Base-by-base conservation (phyloP, 345 rosid genomes). In the Salix suchowensis region DNA sequence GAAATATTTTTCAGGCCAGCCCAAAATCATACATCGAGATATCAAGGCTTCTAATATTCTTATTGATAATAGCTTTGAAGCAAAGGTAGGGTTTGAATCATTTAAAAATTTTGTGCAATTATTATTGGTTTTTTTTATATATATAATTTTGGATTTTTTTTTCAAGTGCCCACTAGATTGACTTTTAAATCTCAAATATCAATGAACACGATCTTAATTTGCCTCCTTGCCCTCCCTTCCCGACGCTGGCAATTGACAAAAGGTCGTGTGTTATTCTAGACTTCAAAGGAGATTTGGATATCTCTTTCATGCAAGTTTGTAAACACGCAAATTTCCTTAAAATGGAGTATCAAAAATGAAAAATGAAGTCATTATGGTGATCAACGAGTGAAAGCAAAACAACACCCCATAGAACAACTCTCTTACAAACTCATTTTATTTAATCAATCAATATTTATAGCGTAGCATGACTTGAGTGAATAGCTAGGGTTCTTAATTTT, bases 11-110 rank as follows among this genome's bases (percentile, higher is more conserved):
- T 36, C 70, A 80, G 83, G 83, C 68, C 76, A 72, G 39, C 83
- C 83, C 32, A 80, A 76, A 70, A 72, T 80, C 76, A 80, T 80
- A 76, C 83, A 80, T 70, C 70, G 83, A 6, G 83, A 80, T 55
- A 73, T 80, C 66, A 80, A 80, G 77, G 79, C 83, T 11, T 37
- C 79, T 14, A 80, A 80, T 72, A 80, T 80, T 55, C 83, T 80
- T 72, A 67, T 80, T 73, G 80, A 80, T 72, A 24, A 76, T 50
- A 72, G 70, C 69, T 80, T 80, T 48, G 74, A 80, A 76, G 77
- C 83, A 28, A 80, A 76, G 83, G 83, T 80, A 71, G 32, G 58
- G 15, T 26, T 2, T 71, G 64, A 19, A 23, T 37, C 58, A 18
- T 42, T 40, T 44, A 71, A 48, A 67, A 10, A 11, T 26, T 12